Percentiles rank a stretch among this genome's conserved stretches.
phyloP scores from a whole-genome alignment of 2,329 filamentous ascomycete genomes.

The Ophiocordyceps camponoti-saundersi region DNA sequence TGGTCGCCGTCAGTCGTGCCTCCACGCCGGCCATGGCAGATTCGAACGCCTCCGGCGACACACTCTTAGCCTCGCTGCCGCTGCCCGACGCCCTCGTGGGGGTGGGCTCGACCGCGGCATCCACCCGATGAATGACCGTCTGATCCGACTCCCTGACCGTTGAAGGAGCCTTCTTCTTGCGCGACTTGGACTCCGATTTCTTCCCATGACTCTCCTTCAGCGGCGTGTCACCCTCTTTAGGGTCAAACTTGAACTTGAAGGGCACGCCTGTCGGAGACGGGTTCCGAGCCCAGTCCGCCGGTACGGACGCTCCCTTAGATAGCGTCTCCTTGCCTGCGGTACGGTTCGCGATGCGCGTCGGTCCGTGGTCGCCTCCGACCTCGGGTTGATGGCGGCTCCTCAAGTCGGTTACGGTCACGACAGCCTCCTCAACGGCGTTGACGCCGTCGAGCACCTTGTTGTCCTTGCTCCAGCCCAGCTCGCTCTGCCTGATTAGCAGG shows the following conservation, averaged over 20 bases:
- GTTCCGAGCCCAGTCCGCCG: conserved; percentile 12
- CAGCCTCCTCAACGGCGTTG: conserved; percentile 56
- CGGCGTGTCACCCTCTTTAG: conserved; percentile 30
- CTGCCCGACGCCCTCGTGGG: conserved; percentile 12
- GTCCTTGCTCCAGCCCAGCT: conserved; percentile 81
- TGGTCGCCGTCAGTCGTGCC: conserved; percentile 27
- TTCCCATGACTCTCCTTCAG: conserved; percentile 27
- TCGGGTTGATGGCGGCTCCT: conserved; percentile 31
- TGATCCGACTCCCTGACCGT: conserved; percentile 23
- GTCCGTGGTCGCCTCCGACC: conserved; percentile 16
- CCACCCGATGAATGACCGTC: conserved; percentile 15
- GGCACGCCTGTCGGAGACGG: conserved; percentile 15
- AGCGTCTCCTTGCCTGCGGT: conserved; percentile 18
- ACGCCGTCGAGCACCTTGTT: conserved; percentile 72
- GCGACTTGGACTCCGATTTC: conserved; percentile 42
- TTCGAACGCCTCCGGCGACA: conserved; percentile 31
- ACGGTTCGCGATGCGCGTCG: conserved; percentile 18
- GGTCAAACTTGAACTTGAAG: conserved; percentile 22
- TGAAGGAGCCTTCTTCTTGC: conserved; percentile 51
- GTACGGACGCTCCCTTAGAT: conserved; percentile 8
- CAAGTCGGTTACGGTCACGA: conserved; percentile 60
- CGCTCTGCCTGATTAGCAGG: conserved; percentile 67
- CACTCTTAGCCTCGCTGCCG: conserved; percentile 8
- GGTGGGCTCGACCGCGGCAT: conserved; percentile 8
- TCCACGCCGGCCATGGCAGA: conserved; percentile 37